Conservation (phyloP, 164 flowering plant species). For the Pachysandra terminalis region DNA sequence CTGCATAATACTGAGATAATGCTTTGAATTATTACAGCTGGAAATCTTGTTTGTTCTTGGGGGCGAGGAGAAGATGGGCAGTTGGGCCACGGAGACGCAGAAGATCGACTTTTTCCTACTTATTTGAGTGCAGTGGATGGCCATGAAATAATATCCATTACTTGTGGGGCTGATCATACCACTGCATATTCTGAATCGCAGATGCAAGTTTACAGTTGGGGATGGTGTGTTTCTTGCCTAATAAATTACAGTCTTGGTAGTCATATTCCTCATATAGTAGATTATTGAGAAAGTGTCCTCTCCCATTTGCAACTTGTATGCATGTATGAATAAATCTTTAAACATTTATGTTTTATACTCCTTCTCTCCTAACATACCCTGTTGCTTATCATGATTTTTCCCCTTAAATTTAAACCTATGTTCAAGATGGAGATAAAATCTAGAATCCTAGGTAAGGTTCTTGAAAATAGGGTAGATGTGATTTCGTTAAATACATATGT, state of each 20-base stretch:
- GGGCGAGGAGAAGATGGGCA: conserved; percentile 99
- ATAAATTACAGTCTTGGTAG: background rate
- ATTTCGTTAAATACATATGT: no score
- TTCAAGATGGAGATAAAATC: no score
- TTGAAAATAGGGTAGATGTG: no score
- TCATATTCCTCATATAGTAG: conserved; percentile 3
- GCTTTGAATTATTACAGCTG: conserved; percentile 51
- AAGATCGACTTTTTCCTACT: conserved; percentile 79
- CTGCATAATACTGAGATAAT: background rate
- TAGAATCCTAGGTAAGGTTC: no score
- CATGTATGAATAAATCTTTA: background rate
- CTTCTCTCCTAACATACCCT: no score
- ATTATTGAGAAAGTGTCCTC: background rate
- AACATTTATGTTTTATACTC: no score
- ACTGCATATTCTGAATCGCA: conserved; percentile 70
- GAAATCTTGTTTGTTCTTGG: conserved; percentile 86
- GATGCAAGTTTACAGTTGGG: conserved; percentile 88
- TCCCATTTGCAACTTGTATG: background rate
- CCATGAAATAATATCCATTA: conserved; percentile 62
- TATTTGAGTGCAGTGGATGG: conserved; percentile 79
- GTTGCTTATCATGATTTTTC: no score
- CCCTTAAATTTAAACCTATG: no score
- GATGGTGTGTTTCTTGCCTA: conserved; percentile 61
- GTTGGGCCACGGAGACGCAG: conserved; percentile 96
- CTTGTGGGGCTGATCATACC: conserved; percentile 97